Base-by-base conservation (phyloP, 192 early-diverging fungal genomes). In the Linnemannia hyalina region DNA sequence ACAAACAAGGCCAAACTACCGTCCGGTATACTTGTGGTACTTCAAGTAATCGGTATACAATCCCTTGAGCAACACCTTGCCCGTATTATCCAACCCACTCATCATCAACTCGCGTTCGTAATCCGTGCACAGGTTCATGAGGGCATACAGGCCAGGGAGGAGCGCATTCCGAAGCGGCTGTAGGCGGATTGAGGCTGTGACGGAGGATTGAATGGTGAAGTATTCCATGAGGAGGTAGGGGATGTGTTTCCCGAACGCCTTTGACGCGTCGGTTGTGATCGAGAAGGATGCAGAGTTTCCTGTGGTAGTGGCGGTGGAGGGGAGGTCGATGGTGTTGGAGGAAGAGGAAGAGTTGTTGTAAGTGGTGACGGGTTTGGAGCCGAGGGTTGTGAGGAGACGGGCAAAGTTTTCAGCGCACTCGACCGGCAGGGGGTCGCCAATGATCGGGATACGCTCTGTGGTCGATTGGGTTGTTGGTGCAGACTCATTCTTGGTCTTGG, bases 51-150 rank as follows among this genome's bases (percentile, higher is more conserved):
- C 89, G 1, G 83, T 72, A 63, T 91, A 91, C 42, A 93, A 85
- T 5, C 75, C 77, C 79, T 92, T 92, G 55, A 92, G 88, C 26
- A 93, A 69, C 38, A 68, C 81, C 80, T 93, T 90, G 20, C 90
- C 91, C 38, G 89, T 85, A 32, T 85, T 82, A 81, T 94, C 94
- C 70, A 93, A 85, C 70, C 86, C 91, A 26, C 90, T 88, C 90
- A 96, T 90, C 55, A 96, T 90, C 75, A 93, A 83, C 70, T 93
- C 91, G 26, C 95, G 80, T 57, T 95, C 95, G 82, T 87, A 88
- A 23, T 94, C 93, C 9, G 88, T 90, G 73, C 93, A 94, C 75
- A 96, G 77, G 80, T 94, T 93, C 79, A 96, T 73, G 22, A 96
- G 68, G 8, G 93, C 81, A 87, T 93, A 94, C 5, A 93, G 65